These are phyloP conservation scores for Asterochloris erici DNA, from an alignment of 139 green algal species.

Conservation along the genomic window DNA sequence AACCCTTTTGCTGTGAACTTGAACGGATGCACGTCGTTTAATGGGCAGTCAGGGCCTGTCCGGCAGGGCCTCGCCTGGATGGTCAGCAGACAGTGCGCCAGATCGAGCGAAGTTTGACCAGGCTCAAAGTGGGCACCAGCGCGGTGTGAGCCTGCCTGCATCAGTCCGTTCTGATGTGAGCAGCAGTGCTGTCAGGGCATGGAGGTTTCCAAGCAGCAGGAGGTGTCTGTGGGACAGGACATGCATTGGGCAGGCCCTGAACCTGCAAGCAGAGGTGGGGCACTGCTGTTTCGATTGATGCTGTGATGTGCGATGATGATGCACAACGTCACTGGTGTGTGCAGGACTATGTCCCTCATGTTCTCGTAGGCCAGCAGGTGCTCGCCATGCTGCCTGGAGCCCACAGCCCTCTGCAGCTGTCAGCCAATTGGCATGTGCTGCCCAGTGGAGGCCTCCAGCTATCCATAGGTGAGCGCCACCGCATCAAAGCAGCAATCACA, in stretches of 20 bases:
- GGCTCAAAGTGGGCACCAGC: background rate
- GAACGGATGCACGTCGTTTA: too few relatives aligned
- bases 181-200: conserved; percentile 12
- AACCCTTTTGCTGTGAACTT: too few relatives aligned
- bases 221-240: conserved; percentile 14
- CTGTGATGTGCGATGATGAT: background rate
- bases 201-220: conserved; percentile 16
- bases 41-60: too few relatives aligned
- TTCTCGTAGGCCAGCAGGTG: conserved; percentile 2
- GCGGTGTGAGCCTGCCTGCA: background rate
- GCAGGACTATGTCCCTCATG: background rate
- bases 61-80: too few relatives aligned
- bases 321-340: background rate
- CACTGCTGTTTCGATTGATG: background rate
- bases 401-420: too few relatives aligned
- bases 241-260: background rate
- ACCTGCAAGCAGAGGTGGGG: conserved; percentile 4
- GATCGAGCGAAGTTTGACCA: background rate
- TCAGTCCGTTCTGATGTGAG: background rate
- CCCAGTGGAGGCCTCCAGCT: too few relatives aligned
- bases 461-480: too few relatives aligned
- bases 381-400: background rate
- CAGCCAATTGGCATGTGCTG: too few relatives aligned
- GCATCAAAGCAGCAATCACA: too few relatives aligned
- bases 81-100: too few relatives aligned